These are phyloP conservation scores for Fusarium equiseti DNA, from an alignment of 2,329 filamentous ascomycete species.

Conservation along the genomic window DNA sequence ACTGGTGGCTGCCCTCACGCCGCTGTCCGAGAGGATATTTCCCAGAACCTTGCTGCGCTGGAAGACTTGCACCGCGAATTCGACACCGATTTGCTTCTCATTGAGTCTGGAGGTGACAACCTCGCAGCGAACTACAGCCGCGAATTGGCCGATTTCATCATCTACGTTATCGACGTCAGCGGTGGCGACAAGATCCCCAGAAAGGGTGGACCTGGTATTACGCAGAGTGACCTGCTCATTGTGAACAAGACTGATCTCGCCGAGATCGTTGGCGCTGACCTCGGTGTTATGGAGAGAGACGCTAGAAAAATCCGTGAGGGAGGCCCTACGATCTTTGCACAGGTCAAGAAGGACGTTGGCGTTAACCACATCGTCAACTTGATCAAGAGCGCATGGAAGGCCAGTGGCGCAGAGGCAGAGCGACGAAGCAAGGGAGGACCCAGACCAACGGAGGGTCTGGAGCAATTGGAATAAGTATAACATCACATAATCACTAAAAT, in stretches of 20 bases:
- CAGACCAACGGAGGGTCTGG: conserved; percentile 67
- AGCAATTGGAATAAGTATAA: conserved; percentile 53
- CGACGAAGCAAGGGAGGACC: conserved; percentile 68
- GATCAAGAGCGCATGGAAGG: conserved; percentile 92
- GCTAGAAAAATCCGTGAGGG: conserved; percentile 95
- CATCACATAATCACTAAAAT: conserved; percentile 8
- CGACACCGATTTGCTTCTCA: conserved; percentile 84
- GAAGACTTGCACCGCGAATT: conserved; percentile 89
- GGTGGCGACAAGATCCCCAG: conserved; percentile 97
- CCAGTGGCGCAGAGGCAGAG: conserved; percentile 80
- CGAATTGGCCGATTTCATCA: conserved; percentile 96
- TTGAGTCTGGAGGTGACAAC: conserved; percentile 96
- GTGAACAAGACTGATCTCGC: conserved; percentile 98
- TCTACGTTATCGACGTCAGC: conserved; percentile 98
- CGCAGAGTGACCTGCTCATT: conserved; percentile 91
- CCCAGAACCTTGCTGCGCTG: conserved; percentile 89
- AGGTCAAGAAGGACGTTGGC: conserved; percentile 92
- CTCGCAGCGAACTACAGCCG: conserved; percentile 96
- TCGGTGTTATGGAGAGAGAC: conserved; percentile 94
- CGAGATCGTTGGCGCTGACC: conserved; percentile 87
- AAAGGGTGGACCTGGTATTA: conserved; percentile 97
- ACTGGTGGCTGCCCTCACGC: conserved; percentile 98
- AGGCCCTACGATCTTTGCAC: conserved; percentile 93
- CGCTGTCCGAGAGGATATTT: conserved; percentile 96
- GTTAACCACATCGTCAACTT: conserved; percentile 89